Percentiles rank a stretch among this genome's conserved stretches.
phyloP scores from a whole-genome alignment of 352 stramenopile genomes.

The Halophytophthora batemanensis region DNA sequence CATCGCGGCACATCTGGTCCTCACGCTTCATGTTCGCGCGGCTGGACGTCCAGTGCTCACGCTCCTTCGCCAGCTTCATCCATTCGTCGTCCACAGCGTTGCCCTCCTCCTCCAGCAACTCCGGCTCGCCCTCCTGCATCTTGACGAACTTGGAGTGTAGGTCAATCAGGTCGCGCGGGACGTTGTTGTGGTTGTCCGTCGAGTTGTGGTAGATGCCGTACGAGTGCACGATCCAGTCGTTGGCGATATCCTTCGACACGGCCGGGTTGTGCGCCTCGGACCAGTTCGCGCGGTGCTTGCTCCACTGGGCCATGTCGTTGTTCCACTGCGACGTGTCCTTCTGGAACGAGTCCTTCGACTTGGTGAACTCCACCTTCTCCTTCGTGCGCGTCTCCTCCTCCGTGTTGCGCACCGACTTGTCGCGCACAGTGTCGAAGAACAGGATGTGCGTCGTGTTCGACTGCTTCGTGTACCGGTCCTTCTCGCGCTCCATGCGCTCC shows the following conservation, averaged over 20 bases:
- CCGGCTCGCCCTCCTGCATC: constrained; percentile 81
- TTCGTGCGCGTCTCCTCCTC: constrained; percentile 82
- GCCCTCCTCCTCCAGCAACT: constrained; percentile 77
- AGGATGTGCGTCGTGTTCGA: constrained; percentile 72
- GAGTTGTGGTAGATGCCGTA: constrained; percentile 80
- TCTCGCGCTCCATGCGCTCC: constrained; percentile 79
- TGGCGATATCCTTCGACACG: constrained; percentile 86
- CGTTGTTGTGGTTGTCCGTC: constrained; percentile 42
- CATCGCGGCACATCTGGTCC: constrained; percentile 84
- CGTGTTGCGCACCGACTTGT: constrained; percentile 64
- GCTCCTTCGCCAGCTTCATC: constrained; percentile 88
- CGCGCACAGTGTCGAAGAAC: constrained; percentile 79
- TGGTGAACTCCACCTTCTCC: constrained; percentile 89
- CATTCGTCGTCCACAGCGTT: constrained; percentile 83
- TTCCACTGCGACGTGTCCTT: constrained; percentile 87
- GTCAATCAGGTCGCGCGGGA: constrained; percentile 70
- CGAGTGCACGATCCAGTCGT: constrained; percentile 84
- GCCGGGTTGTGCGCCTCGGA: constrained; percentile 84
- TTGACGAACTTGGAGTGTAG: constrained; percentile 77
- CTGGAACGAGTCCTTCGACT: constrained; percentile 87
- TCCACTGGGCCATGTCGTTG: constrained; percentile 86
- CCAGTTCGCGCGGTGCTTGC: constrained; percentile 85
- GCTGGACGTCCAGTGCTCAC: constrained; percentile 86
- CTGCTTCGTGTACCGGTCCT: constrained; percentile 79
- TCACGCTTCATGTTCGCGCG: constrained; percentile 89